Base-by-base conservation (phyloP, 495 filamentous ascomycete genomes). In the Talaromyces trachyspermus region DNA sequence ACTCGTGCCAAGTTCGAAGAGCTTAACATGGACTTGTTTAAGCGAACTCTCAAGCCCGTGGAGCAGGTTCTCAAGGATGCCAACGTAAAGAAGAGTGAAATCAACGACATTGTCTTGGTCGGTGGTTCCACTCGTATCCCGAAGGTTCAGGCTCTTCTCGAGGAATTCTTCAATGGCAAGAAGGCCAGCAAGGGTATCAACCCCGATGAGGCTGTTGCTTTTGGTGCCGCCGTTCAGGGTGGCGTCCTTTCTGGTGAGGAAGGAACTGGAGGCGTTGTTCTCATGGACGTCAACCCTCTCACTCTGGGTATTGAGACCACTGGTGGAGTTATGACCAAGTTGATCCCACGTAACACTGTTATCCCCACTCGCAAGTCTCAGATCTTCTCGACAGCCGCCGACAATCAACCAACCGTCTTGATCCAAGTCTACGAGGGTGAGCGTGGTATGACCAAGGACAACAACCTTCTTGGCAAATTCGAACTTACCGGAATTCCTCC, bases 1-100 rank as follows among this genome's bases (percentile, higher is more conserved):
- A 96, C 92, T 63, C 88, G 92, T 46, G 92, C 92, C 74, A 96
- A 96, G 78, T 99, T 99, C 67, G 94, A 99, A 68, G 94, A 97
- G 73, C 77, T 97, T 54, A 96, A 96, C 81, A 88, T 86, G 56
- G 94, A 99, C 66, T 83, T 99, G 51, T 97, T 99, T 80, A 91
- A 90, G 78, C 90, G 87, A 78, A 99, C 94, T 52, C 83, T 99
- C 43, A 95, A 96, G 80, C 94, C 94, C 29, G 94, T 99, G 48
- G 90, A 97, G 74, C 94, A 96, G 77, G 88, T 95, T 49, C 76
- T 95, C 60, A 89, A 88, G 76, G 88, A 95, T 53, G 85, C 87
- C 58, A 89, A 91, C 77, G 79, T 89, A 59, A 86, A 87, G 78
- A 92, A 91, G 80, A 70, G 71, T 44, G 87, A 94, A 49, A 68